phyloP scores from a whole-genome alignment of 1,284 basidiomycete species.

The Ceratobasidium sp. region DNA sequence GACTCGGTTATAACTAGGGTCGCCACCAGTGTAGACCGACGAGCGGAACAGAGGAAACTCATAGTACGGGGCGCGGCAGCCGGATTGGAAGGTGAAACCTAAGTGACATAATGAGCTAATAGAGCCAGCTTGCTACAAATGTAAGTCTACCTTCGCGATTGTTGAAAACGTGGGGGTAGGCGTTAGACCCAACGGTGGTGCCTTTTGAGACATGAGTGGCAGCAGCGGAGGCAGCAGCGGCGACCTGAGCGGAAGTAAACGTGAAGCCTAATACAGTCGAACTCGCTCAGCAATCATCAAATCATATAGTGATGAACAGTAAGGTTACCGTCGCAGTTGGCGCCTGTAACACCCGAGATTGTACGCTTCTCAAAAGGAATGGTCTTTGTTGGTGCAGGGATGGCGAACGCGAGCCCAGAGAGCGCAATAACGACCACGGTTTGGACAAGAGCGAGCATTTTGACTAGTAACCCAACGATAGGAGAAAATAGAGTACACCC shows the following conservation, averaged over 20 bases:
- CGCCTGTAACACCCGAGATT: conserved; percentile 32
- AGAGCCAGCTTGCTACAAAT: too few species aligned
- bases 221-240: conserved; percentile 40
- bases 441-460: conserved; percentile 15
- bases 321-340: conserved; percentile 27
- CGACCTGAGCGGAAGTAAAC: conserved; percentile 33
- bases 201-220: not conserved
- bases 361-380: conserved; percentile 26
- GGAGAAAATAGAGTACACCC: not conserved
- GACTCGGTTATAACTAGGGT: conserved; percentile 40
- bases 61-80: conserved; percentile 25
- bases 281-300: not conserved
- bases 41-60: conserved; percentile 36
- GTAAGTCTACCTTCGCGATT: conserved; percentile 30
- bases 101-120: too few species aligned
- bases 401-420: conserved; percentile 28
- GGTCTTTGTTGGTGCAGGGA: conserved; percentile 19
- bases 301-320: not conserved
- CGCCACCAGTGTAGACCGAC: conserved; percentile 30
- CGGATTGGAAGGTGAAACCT: conserved; percentile 37
- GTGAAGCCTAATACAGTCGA: conserved; percentile 11
- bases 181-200: conserved; percentile 28
- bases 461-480: not conserved
- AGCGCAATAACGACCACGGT: conserved; percentile 25
- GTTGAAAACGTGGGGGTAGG: conserved; percentile 38